Evolutionary conservation across 768 basidiomycete genomes (phyloP).

Genomic region (Nidularia pulvinata): DNA sequence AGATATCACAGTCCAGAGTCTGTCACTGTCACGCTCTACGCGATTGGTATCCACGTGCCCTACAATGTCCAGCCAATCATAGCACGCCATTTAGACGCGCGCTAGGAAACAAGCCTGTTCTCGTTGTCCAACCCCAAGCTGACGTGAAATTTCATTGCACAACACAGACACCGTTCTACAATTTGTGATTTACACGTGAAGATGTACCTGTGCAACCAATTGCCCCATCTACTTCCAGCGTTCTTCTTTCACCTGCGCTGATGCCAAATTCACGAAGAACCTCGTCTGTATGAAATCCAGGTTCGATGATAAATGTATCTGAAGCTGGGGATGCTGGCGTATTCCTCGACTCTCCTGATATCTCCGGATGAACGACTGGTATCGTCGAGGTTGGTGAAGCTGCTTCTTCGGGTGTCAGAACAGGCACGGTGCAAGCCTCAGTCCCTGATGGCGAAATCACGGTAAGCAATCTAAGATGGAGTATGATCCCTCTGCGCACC

Average conservation of each 20-base stretch:
- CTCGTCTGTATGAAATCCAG: conserved; percentile 55
- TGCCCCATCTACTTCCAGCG: conserved; percentile 45
- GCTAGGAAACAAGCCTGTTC: too few species aligned
- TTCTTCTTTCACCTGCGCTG: conserved; percentile 30
- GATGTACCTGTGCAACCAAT: conserved; percentile 28
- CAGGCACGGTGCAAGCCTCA: conserved; percentile 73
- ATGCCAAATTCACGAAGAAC: conserved; percentile 54
- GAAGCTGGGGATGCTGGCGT: background rate
- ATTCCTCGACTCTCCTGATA: conserved; percentile 14
- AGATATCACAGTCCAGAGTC: too few species aligned
- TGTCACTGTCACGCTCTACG: too few species aligned
- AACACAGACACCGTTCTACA: conserved; percentile 1
- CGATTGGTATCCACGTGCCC: too few species aligned
- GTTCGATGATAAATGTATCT: conserved; percentile 20
- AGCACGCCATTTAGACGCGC: too few species aligned
- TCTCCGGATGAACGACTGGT: conserved; percentile 53
- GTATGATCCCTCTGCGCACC: conserved; percentile 35
- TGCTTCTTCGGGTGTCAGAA: conserved; percentile 66
- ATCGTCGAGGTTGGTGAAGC: conserved; percentile 36
- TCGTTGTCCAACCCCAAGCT: too few species aligned
- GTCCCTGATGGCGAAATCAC: conserved; percentile 38
- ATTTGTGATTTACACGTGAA: conserved; percentile 10
- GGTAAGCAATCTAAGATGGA: background rate
- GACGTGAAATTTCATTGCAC: too few species aligned
- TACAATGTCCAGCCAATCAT: too few species aligned